These are phyloP conservation scores for Candida takata DNA, from an alignment of 805 yeast species.

Conservation along the genomic window DNA sequence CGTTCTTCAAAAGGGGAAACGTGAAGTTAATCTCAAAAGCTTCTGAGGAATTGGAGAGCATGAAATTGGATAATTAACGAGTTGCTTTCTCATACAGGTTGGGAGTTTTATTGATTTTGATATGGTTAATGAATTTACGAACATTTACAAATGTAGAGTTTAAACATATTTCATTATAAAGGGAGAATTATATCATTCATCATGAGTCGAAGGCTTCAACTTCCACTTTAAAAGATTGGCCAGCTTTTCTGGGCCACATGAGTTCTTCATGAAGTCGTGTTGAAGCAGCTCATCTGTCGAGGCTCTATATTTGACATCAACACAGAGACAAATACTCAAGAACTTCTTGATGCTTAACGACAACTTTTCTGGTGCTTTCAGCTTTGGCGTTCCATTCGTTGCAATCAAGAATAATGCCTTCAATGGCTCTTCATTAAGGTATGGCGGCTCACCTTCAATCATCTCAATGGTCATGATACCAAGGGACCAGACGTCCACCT, in stretches of 20 bases:
- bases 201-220: constrained; percentile 3
- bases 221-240: constrained; percentile 52
- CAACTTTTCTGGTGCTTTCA: constrained; percentile 82
- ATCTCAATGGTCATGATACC: constrained; percentile 98
- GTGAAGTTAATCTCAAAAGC: constrained; percentile 18
- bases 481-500: constrained; percentile 96
- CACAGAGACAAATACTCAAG: constrained; percentile 85
- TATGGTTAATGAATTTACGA: neutral
- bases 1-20: constrained; percentile 14
- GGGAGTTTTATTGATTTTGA: neutral
- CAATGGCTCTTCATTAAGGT: constrained; percentile 91
- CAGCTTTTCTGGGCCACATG: constrained; percentile 54
- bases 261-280: constrained; percentile 63
- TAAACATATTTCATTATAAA: neutral
- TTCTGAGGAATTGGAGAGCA: constrained; percentile 21
- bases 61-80: constrained; percentile 9
- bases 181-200: no score
- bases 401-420: constrained; percentile 92
- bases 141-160: neutral
- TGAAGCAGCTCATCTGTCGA: constrained; percentile 79
- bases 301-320: constrained; percentile 89
- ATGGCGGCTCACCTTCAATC: constrained; percentile 99
- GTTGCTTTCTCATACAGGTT: no score
- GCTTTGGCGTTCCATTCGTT: constrained; percentile 92
- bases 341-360: constrained; percentile 77